Evolutionary conservation across 2,329 filamentous ascomycete species (phyloP), one percentile per base, ranked within the genome.

Genomic region (Orbilia quercus): DNA sequence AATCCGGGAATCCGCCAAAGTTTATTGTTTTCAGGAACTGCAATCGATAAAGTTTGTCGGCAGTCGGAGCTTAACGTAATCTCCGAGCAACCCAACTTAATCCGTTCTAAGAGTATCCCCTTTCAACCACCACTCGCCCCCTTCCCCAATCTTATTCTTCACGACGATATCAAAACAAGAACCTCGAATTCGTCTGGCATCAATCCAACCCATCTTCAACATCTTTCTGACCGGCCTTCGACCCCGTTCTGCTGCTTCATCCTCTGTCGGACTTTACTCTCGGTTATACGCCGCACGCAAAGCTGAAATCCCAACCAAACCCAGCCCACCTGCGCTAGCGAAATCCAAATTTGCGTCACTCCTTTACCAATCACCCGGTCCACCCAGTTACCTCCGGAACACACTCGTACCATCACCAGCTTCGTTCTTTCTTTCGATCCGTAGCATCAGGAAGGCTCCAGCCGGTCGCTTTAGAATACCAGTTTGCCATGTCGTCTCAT

Each of bases 261-360:
- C 7, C n/a, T 54, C 34, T 16, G n/a, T 31, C 53, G 36, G 38
- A 25, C 22, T 25, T 57, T 7, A n/a, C n/a, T 18, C 7, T 57
- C 53, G 53, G 53, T 28, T 36, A 28, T 44, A 57, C 5, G 4
- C 18, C 11, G 18, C 14, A 12, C 50, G 36, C 18, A n/a, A 31
- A 38, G 31, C 50, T 51, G 9, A 50, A 25, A 28, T 50, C 45
- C 23, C 45, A 50, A 28, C 28, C 28, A 31, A 31, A n/a, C n/a
- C 28, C 28, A 31, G 9, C 28, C 28, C 4, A 31, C 58, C 47
- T 53, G 62, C 44, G 53, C 54, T 67, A 67, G 53, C 53, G 53
- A 67, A 66, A 44, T 53, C 55, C 64, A 69, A 69, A 69, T 69
- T 69, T 69, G 64, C 64, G 64, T 69, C 64, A 69, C 64, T 69